A percentile compares a stretch with the other conserved stretches of the same genome.
phyloP scores from a whole-genome alignment of 441 rosid genomes.

The Eutrema salsugineum region DNA sequence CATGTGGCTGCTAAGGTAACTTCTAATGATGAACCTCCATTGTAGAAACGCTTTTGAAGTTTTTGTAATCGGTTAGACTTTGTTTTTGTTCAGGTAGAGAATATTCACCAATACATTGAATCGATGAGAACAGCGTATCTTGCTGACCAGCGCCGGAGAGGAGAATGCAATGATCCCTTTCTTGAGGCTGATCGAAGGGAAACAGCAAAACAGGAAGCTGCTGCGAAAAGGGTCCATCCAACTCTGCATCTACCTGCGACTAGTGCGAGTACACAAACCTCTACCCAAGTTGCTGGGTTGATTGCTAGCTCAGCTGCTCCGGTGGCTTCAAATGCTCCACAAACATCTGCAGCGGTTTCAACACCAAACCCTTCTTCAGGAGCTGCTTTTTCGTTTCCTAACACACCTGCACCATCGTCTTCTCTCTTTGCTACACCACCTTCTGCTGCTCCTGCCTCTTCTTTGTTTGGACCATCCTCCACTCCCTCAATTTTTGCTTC shows the following conservation, averaged over 20 bases:
- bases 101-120: slow-evolving; percentile 89
- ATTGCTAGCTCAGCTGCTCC: slow-evolving; percentile 56
- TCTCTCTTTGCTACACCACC: slow-evolving; percentile 75
- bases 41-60: background rate
- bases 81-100: slow-evolving; percentile 62
- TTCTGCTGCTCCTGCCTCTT: slow-evolving; percentile 51
- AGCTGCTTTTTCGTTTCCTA: slow-evolving; percentile 61
- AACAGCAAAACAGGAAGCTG: slow-evolving; percentile 97
- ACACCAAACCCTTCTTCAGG: slow-evolving; percentile 60
- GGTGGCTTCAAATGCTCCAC: slow-evolving; percentile 47
- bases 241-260: slow-evolving; percentile 80
- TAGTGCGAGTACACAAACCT: slow-evolving; percentile 55
- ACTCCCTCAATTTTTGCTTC: slow-evolving; percentile 59
- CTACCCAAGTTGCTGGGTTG: slow-evolving; percentile 72
- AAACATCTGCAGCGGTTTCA: slow-evolving; percentile 42
- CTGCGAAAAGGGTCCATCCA: slow-evolving; percentile 97
- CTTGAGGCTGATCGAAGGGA: slow-evolving; percentile 98
- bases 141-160: slow-evolving; percentile 87
- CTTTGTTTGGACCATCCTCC: slow-evolving; percentile 58
- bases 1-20: slow-evolving; percentile 98
- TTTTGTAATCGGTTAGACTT: background rate
- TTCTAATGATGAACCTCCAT: background rate
- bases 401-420: slow-evolving; percentile 61
- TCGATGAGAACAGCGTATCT: slow-evolving; percentile 93
- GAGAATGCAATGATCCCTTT: slow-evolving; percentile 81